Base-by-base conservation (phyloP, 2,329 filamentous ascomycete genomes). In the Sporothrix inflata region DNA sequence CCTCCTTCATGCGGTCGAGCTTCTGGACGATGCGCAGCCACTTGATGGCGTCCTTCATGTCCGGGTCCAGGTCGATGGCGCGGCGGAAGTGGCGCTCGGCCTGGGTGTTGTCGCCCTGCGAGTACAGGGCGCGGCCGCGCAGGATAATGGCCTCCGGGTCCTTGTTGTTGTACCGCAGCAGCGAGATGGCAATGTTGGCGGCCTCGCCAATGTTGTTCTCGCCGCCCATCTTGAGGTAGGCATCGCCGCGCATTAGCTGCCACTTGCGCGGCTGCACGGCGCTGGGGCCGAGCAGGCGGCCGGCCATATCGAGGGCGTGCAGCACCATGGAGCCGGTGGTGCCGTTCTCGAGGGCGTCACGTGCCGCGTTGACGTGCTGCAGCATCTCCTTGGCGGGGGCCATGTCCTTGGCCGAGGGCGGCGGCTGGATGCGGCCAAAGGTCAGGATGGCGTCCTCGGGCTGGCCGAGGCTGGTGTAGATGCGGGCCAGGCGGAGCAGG, bases 81-180 rank as follows among this genome's bases (percentile, higher is more conserved):
- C 96, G 93, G 75, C 94, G 90, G 84, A 98, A 96, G 81, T 97
- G 93, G 79, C 95, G 92, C 57, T 97, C 88, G 1, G 96, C 95
- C 85, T 98, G 97, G 2, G 97, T 93, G 78, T 97, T 97, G 77
- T 99, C 96, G 40, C 96, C 96, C 80, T 96, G 93, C 4, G 90
- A 91, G 78, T 98, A 98, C 67, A 97, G 87, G 19, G 94, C 92
- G 75, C 94, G 90, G 30, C 95, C 96, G 65, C 95, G 90, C 69
- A 99, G 88, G 6, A 98, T 93, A 75, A 99, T 85, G 1, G 95
- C 96, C 83, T 99, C 96, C 1, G 96, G 94, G 78, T 99, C 96
- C 79, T 95, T 92, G 80, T 86, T 94, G 84, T 98, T 98, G 79
- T 88, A 86, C 70, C 96, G 90, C 74, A 99, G 86, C 77, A 99